Evolutionary conservation across 2,329 filamentous ascomycete genomes (phyloP), one percentile per base, ranked within the genome.

Genomic region (Fusarium chlamydosporum): DNA sequence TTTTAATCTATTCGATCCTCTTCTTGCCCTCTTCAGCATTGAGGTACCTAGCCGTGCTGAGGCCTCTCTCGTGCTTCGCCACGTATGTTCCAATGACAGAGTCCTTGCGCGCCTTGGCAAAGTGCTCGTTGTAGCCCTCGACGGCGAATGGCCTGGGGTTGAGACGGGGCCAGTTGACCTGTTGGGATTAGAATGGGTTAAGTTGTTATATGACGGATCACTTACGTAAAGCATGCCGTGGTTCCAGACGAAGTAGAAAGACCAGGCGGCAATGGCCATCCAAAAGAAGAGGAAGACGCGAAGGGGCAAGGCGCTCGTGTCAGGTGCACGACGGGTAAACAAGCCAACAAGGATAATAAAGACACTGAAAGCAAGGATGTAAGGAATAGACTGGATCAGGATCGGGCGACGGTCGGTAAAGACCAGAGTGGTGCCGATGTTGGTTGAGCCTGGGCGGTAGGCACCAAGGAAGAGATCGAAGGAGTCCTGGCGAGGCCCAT

Each of bases 111-210:
- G 94, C 94, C 76, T 93, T 92, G 71, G 86, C 85, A 71, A 97
- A 88, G 53, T 95, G 92, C 73, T 97, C 94, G 74, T 93, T 90
- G 79, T 94, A 97, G 38, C 93, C 93, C 75, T 99, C 96, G 8
- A 89, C 87, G 4, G 93, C 94, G 80, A 92, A 96, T 4, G 92
- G 89, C 16, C 93, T 90, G 12, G 94, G 94, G 79, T 96, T 97
- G 47, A 99, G 88, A 77, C 97, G 97, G 11, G 96, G 96, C 96
- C 96, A 99, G 81, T 97, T 98, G 72, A 97, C 94, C 94, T 97
- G 65, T 27, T 4, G 20, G 43, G 43, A 56, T 74, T 53, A 72
- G 67, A 47, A 41, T 43, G 26, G 10, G n/a, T 58, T 12, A 41
- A 40, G 12, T 42, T n/a, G 23, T 4, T 2, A 41, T 2, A 66